Conservation (phyloP, 2,329 filamentous ascomycete genomes). For the Zelopaecilomyces penicillatus region DNA sequence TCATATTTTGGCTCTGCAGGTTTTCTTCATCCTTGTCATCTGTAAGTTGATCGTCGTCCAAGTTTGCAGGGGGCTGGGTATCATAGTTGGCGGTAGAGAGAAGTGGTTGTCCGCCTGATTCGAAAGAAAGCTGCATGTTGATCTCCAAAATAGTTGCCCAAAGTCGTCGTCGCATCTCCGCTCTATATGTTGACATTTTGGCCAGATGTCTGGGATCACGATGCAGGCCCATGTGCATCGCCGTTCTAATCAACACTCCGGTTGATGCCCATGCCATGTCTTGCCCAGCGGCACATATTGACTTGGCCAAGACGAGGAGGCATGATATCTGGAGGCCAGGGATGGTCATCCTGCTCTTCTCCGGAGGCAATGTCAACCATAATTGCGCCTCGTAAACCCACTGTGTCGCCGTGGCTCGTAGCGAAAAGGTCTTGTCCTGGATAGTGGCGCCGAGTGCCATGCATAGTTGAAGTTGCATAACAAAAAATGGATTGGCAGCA, state of each 20-base stretch:
- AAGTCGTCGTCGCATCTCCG: conserved; percentile 46
- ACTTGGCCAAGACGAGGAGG: conserved; percentile 41
- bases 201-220: conserved; percentile 44
- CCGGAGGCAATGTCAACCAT: conserved; percentile 38
- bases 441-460: conserved; percentile 43
- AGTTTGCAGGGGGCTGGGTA: conserved; percentile 39
- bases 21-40: conserved; percentile 24
- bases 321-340: conserved; percentile 43
- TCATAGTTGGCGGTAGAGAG: conserved; percentile 41
- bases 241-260: conserved; percentile 42
- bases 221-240: conserved; percentile 51
- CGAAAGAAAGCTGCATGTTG: conserved; percentile 41
- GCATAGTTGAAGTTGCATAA: conserved; percentile 45
- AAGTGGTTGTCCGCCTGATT: conserved; percentile 42
- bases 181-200: conserved; percentile 36
- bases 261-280: conserved; percentile 46
- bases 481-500: conserved; percentile 32
- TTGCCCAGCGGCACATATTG: conserved; percentile 36
- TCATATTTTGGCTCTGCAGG: conserved; percentile 4
- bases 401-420: conserved; percentile 34
- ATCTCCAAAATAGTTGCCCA: conserved; percentile 51
- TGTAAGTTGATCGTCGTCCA: conserved; percentile 42
- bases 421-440: conserved; percentile 35
- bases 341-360: conserved; percentile 42
- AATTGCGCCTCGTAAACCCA: conserved; percentile 47